Base-by-base conservation (phyloP, 2,329 filamentous ascomycete genomes). In the Plectosphaerella sp. region DNA sequence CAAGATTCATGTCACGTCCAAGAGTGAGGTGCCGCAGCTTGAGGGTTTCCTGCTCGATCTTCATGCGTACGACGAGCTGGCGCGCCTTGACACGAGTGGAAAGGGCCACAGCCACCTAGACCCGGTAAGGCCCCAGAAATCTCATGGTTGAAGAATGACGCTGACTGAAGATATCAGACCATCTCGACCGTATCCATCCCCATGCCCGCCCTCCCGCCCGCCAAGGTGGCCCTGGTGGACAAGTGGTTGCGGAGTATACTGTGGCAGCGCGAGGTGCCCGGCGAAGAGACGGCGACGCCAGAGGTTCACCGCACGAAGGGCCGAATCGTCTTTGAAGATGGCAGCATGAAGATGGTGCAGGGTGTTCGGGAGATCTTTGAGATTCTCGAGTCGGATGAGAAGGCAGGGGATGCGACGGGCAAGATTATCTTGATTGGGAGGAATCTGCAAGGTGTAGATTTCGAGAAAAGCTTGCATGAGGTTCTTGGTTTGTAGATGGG, bases 361-460 rank as follows among this genome's bases (percentile, higher is more conserved):
- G 94, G 92, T 2, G 94, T 99, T 1, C 77, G 93, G 50, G 93
- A 97, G 61, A 81, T 97, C 15, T 99, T 97, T 67, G 94, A 99
- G 62, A 88, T 97, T 22, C 82, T 90, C 22, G 91, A 96, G 58
- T 43, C 41, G 16, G 16, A 43, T 9, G 41, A 43, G n/a, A 43
- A 43, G 41, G 41, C 41, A 2, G 41, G 16, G 7, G 41, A 22
- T 43, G 73, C 72, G 8, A 58, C 67, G 37, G 79, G 84, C 20
- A 88, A 88, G 64, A 70, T 88, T 47, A 79, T 88, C 10, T 61
- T 88, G 45, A 87, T 88, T 64, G 84, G 84, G 45, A 75, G 80
- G 53, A 71, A 78, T 43, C 62, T 87, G 50, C 70, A 67, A 18
- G 67, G 66, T n/a, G 69, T 78, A 45, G 71, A 80, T 52, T 80